Percentiles rank a stretch among this genome's conserved stretches.
These are phyloP conservation scores for Lasiosphaeria miniovina DNA, from an alignment of 495 filamentous ascomycete genomes.

Conservation along the genomic window DNA sequence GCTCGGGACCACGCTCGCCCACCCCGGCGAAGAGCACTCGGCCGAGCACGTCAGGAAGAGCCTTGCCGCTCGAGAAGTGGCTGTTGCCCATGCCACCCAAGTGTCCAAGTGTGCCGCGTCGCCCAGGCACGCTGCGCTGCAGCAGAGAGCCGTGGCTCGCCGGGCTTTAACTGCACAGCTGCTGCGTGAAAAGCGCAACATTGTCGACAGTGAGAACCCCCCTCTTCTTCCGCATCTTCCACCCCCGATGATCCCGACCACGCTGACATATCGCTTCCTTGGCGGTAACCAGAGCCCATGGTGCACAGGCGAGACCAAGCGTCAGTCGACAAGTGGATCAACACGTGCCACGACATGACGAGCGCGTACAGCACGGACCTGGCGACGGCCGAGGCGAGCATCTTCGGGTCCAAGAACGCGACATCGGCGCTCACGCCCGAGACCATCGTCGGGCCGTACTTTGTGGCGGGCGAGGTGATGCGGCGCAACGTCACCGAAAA, in stretches of 20 bases:
- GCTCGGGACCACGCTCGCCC: neutral
- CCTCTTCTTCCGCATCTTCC: neutral
- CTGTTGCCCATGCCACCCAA: neutral
- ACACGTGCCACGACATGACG: conserved; percentile 3
- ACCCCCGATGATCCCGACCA: neutral
- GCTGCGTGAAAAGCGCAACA: neutral
- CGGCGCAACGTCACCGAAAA: conserved; percentile 52
- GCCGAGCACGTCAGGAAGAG: neutral
- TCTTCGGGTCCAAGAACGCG: conserved; percentile 5
- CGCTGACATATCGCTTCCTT: neutral
- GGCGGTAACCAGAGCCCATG: neutral
- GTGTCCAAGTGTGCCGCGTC: conserved; percentile 3
- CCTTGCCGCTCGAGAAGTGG: neutral
- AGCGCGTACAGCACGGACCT: neutral
- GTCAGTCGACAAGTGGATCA: neutral
- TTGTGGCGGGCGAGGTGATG: conserved; percentile 42
- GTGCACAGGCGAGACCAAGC: neutral
- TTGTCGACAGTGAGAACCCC: conserved; percentile 1
- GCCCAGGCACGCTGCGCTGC: neutral
- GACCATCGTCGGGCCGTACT: conserved; percentile 4
- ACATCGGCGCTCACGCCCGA: conserved; percentile 3
- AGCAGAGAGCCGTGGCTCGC: neutral
- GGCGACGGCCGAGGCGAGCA: conserved; percentile 2
- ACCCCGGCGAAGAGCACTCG: conserved; percentile 5
- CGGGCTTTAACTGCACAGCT: neutral